These are phyloP conservation scores for Kazachstania martiniae DNA, from an alignment of 805 yeast genomes.

Conservation along the genomic window DNA sequence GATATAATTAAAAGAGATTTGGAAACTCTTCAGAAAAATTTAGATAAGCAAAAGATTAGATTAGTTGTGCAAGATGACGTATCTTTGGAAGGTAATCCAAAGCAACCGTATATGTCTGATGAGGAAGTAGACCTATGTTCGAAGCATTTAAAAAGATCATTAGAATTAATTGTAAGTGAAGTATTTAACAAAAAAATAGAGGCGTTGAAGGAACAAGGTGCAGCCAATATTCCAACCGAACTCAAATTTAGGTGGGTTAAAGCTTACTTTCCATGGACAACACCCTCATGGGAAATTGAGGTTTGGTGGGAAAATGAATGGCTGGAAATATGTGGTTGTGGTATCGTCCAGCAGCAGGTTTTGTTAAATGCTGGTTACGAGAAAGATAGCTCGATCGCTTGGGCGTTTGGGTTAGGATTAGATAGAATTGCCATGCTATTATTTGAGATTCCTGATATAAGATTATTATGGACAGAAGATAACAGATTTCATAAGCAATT, in stretches of 20 bases:
- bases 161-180: conserved; percentile 73
- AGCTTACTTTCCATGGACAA: conserved; percentile 95
- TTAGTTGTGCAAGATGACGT: conserved; percentile 28
- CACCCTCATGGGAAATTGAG: conserved; percentile 97
- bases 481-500: conserved; percentile 71
- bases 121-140: conserved; percentile 60
- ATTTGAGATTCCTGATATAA: conserved; percentile 90
- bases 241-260: conserved; percentile 88
- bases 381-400: conserved; percentile 53
- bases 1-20: conserved; percentile 47
- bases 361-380: conserved; percentile 59
- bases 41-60: conserved; percentile 14
- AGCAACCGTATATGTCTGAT: conserved; percentile 65
- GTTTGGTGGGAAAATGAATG: conserved; percentile 98
- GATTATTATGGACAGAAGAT: conserved; percentile 85
- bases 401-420: conserved; percentile 97
- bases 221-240: conserved; percentile 48
- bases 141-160: conserved; percentile 71
- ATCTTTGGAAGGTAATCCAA: conserved; percentile 54
- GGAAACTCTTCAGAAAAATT: conserved; percentile 44
- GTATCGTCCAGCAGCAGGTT: conserved; percentile 74
- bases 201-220: conserved; percentile 30
- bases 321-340: conserved; percentile 96
- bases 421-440: conserved; percentile 93
- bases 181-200: conserved; percentile 46